These are phyloP conservation scores for Russula ochroleuca DNA, from an alignment of 768 basidiomycete species.

Conservation along the genomic window DNA sequence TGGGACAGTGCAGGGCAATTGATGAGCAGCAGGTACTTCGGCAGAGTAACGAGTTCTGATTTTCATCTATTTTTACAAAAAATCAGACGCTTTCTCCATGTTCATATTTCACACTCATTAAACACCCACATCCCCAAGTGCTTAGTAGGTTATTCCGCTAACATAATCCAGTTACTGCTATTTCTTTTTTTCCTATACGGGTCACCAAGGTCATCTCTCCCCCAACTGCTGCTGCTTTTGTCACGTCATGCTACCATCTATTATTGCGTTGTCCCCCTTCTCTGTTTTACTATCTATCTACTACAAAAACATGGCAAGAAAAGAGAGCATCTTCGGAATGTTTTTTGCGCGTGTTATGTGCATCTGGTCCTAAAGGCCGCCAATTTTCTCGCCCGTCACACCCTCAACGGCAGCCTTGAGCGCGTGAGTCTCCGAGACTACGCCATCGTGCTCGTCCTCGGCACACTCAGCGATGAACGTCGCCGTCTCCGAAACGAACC, in stretches of 20 bases:
- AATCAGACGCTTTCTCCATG: neutral
- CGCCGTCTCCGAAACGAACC: conserved; percentile 74
- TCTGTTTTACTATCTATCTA: neutral
- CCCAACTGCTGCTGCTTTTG: conserved; percentile 9
- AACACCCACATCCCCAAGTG: neutral
- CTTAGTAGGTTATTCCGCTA: conserved; percentile 3
- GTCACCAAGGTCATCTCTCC: conserved; percentile 1
- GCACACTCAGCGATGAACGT: conserved; percentile 84
- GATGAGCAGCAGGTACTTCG: conserved; percentile 25
- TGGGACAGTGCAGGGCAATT: conserved; percentile 27
- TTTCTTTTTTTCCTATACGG: neutral
- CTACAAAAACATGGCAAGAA: neutral
- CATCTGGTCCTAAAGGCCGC: conserved; percentile 5
- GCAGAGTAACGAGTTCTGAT: conserved; percentile 19
- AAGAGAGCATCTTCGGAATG: neutral
- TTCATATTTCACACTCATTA: neutral
- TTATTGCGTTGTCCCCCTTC: neutral
- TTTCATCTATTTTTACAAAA: neutral
- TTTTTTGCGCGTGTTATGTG: neutral
- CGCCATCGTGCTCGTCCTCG: conserved; percentile 84
- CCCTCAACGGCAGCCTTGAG: conserved; percentile 70
- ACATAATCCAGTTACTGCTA: neutral
- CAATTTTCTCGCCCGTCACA: conserved; percentile 47
- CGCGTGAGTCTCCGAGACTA: conserved; percentile 63
- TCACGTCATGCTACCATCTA: conserved; percentile 21